Conservation (phyloP, 2,329 filamentous ascomycete genomes). For the Ophiosphaerella korrae region DNA sequence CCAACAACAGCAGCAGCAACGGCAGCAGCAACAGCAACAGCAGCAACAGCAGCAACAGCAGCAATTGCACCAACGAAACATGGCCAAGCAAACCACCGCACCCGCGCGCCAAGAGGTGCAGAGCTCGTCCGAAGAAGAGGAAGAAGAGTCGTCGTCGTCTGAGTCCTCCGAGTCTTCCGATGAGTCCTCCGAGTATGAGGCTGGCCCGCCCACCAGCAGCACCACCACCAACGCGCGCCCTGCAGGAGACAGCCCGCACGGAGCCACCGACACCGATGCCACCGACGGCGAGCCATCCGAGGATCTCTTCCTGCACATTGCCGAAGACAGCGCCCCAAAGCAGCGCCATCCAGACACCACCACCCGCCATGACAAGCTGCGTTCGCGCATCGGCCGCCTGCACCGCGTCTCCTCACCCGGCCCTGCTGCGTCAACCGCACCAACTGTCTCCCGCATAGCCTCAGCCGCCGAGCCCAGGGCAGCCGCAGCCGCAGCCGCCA, state of each 20-base stretch:
- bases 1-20: constrained; percentile 31
- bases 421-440: constrained; percentile 27
- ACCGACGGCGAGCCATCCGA: constrained; percentile 38
- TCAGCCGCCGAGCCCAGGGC: constrained; percentile 34
- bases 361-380: constrained; percentile 36
- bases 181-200: constrained; percentile 36
- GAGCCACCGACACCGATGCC: constrained; percentile 19
- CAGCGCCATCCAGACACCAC: constrained; percentile 31
- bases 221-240: constrained; percentile 10
- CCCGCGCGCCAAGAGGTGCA: constrained; percentile 5
- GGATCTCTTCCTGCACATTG: constrained; percentile 52
- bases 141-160: constrained; percentile 20
- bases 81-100: constrained; percentile 25
- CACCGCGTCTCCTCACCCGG: constrained; percentile 42
- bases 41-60: constrained; percentile 18
- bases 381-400: constrained; percentile 46
- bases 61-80: constrained; percentile 13
- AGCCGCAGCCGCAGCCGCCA: constrained; percentile 13
- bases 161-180: constrained; percentile 34
- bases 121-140: constrained; percentile 18
- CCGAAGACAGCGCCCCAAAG: constrained; percentile 42
- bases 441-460: constrained; percentile 36
- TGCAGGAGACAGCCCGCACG: constrained; percentile 19
- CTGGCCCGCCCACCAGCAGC: constrained; percentile 26
- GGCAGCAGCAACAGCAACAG: constrained; percentile 19